Evolutionary conservation across 352 stramenopile genomes (phyloP).

Genomic region (Phytophthora pistaciae): DNA sequence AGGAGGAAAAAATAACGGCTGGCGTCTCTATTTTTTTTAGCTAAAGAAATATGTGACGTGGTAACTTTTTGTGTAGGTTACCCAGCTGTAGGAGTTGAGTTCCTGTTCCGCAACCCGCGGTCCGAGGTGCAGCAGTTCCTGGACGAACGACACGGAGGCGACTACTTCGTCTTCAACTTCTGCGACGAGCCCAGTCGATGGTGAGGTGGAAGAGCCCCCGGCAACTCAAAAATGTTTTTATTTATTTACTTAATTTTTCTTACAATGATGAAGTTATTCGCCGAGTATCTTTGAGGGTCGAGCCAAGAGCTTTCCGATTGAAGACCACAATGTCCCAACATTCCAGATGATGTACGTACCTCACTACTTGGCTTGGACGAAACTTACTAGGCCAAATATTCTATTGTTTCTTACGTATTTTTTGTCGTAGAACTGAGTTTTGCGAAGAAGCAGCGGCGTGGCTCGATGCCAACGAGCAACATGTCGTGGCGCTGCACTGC

Average conservation of each 20-base stretch:
- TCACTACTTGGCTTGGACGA: too few relatives aligned
- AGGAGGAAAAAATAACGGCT: slow-evolving; percentile 10
- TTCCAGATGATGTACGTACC: slow-evolving; percentile 69
- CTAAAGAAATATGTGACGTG: slow-evolving; percentile 23
- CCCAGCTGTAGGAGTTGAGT: slow-evolving; percentile 63
- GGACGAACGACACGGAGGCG: slow-evolving; percentile 49
- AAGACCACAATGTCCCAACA: slow-evolving; percentile 80
- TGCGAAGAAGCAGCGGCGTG: slow-evolving; percentile 76
- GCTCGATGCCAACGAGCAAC: slow-evolving; percentile 48
- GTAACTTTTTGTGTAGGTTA: slow-evolving; percentile 45
- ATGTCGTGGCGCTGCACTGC: slow-evolving; percentile 76
- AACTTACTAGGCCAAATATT: too few relatives aligned
- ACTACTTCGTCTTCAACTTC: slow-evolving; percentile 86
- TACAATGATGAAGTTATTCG: slow-evolving; percentile 49
- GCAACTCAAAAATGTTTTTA: not conserved
- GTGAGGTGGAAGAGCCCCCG: slow-evolving; percentile 25
- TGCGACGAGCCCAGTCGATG: slow-evolving; percentile 63
- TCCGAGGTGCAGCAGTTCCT: slow-evolving; percentile 66
- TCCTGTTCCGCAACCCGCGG: slow-evolving; percentile 70
- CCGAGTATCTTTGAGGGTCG: slow-evolving; percentile 55
- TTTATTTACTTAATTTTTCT: not conserved
- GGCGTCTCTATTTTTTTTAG: slow-evolving; percentile 2
- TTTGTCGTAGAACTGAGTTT: slow-evolving; percentile 63
- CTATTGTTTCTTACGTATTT: not conserved
- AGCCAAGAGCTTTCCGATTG: slow-evolving; percentile 65